Percentiles rank a stretch among this genome's conserved stretches.
These are phyloP conservation scores for Vairimorpha necatrix DNA, from an alignment of 371 early-diverging fungal species.

Conservation along the genomic window DNA sequence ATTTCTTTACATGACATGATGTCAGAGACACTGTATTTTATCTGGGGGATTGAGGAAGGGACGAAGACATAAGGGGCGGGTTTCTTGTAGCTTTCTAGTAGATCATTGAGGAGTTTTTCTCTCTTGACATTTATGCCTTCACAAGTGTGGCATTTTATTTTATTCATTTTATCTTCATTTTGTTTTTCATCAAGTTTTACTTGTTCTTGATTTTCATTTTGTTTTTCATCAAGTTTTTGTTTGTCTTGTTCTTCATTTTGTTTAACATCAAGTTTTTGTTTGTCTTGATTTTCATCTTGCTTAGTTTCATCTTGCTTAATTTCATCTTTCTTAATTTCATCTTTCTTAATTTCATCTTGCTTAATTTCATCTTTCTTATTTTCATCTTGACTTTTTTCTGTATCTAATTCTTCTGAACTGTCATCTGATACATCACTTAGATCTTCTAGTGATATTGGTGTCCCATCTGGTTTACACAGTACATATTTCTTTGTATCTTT, in stretches of 20 bases:
- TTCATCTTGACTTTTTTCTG: not conserved
- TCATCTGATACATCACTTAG: constrained; percentile 21
- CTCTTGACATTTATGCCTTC: not conserved
- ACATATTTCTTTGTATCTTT: not conserved
- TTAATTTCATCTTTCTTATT: not conserved
- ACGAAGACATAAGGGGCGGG: not conserved
- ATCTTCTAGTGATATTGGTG: constrained; percentile 27
- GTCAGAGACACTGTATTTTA: constrained; percentile 7
- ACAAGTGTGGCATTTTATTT: not conserved
- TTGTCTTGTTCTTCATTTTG: not conserved
- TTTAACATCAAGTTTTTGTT: not conserved
- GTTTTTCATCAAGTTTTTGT: not conserved
- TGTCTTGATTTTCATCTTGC: not conserved
- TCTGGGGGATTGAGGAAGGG: not conserved
- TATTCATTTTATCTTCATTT: not conserved
- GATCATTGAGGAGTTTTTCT: constrained; percentile 11
- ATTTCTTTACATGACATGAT: constrained; percentile 24
- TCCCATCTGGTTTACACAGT: constrained; percentile 25
- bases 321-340: not conserved
- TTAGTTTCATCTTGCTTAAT: no score
- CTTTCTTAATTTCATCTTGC: not conserved
- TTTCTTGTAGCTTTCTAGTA: constrained; percentile 13
- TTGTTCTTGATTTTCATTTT: not conserved
- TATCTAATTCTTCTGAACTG: not conserved
- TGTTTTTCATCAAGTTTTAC: not conserved